Conservation (phyloP, 2,329 filamentous ascomycete species). For the Venturia carpophila region DNA sequence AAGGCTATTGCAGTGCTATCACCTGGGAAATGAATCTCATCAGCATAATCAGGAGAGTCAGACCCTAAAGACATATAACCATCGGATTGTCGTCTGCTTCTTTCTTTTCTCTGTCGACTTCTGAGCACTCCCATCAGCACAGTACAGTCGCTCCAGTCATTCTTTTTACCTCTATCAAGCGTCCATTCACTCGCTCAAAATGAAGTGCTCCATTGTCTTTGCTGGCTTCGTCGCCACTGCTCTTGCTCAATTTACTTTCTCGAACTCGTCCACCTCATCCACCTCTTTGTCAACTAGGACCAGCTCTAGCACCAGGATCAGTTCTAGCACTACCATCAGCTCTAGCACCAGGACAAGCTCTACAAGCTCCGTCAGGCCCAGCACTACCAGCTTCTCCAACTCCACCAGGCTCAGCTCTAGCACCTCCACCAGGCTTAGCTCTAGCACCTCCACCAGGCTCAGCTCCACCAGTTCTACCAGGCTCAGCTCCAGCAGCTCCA, state of each 20-base stretch:
- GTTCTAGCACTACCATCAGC: background rate
- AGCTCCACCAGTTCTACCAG: background rate
- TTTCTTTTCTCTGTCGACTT: background rate
- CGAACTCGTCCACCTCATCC: background rate
- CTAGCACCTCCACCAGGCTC: background rate
- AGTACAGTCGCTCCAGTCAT: constrained; percentile 1
- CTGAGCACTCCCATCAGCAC: background rate
- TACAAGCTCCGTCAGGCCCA: background rate
- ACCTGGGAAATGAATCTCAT: constrained; percentile 3
- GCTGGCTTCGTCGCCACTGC: constrained; percentile 3
- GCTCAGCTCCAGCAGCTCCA: too few species aligned
- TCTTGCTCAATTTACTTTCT: background rate
- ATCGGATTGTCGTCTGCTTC: background rate
- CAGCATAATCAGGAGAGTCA: background rate
- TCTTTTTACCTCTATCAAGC: constrained; percentile 3
- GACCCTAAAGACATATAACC: background rate
- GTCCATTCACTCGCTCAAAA: background rate
- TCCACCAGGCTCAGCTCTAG: too few species aligned
- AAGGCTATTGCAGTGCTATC: background rate
- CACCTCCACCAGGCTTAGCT: too few species aligned
- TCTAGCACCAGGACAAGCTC: background rate
- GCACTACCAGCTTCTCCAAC: too few species aligned
- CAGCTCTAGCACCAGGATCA: background rate
- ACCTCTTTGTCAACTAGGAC: background rate
- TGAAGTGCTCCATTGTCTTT: constrained; percentile 6